These are phyloP conservation scores for Neurospora sp. DNA, from an alignment of 495 filamentous ascomycete species.

Conservation along the genomic window DNA sequence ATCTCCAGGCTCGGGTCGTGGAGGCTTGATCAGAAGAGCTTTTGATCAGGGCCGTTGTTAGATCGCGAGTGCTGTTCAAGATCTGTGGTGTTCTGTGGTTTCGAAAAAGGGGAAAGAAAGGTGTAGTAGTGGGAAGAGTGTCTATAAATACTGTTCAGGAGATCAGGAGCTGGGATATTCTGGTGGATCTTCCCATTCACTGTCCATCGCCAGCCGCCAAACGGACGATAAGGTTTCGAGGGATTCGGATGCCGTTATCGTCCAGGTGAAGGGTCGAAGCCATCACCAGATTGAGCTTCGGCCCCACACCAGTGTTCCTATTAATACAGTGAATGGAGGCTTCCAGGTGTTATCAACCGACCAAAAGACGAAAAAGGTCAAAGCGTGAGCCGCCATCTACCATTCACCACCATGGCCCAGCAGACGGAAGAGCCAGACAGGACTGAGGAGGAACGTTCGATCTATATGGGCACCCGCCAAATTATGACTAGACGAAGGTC, in stretches of 20 bases:
- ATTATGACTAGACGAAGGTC: no score
- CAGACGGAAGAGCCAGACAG: no score
- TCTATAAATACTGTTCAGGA: neutral
- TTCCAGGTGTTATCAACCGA: neutral
- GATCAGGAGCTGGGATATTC: no score
- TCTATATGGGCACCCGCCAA: no score
- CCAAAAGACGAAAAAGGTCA: no score
- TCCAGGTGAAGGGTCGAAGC: neutral
- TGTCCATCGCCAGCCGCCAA: neutral
- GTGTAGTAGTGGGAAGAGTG: neutral
- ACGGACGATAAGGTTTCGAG: neutral
- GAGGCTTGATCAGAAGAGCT: neutral
- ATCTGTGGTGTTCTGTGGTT: neutral
- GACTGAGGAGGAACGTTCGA: no score
- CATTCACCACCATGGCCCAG: no score
- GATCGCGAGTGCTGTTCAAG: no score
- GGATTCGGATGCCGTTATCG: neutral
- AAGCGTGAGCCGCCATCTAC: no score
- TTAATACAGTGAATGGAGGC: neutral
- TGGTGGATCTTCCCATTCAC: no score
- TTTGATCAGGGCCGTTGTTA: no score
- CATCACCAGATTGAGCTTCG: neutral
- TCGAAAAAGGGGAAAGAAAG: neutral
- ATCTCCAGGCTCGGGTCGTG: no score
- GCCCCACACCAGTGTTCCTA: fast-evolving